phyloP scores from a whole-genome alignment of 1,284 basidiomycete species.

The Puccinia horiana region DNA sequence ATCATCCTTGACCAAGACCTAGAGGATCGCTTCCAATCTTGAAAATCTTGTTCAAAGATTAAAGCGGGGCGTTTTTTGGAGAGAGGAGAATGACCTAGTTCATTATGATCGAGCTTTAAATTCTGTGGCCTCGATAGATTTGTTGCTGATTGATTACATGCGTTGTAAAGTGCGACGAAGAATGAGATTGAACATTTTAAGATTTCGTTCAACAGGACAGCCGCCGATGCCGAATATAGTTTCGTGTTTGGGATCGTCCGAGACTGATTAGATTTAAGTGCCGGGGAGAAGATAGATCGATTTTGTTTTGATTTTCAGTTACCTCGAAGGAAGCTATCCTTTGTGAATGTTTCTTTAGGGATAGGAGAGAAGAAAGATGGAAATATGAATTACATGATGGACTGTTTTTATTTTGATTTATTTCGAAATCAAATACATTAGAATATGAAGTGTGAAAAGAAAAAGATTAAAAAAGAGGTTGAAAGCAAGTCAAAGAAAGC shows the following conservation, averaged over 20 bases:
- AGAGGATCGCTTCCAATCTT: constrained; percentile 23
- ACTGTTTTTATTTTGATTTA: too few relatives aligned
- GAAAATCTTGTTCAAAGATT: constrained; percentile 26
- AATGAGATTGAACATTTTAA: constrained; percentile 86
- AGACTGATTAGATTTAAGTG: constrained; percentile 52
- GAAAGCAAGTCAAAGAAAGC: constrained; percentile 1
- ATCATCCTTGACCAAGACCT: constrained; percentile 24
- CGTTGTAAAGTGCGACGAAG: constrained; percentile 64
- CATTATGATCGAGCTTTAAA: background rate
- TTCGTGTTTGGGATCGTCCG: constrained; percentile 55
- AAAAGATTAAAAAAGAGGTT: constrained; percentile 1
- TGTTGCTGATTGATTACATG: constrained; percentile 3
- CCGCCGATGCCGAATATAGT: constrained; percentile 83
- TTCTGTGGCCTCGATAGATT: background rate
- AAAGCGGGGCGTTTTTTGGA: background rate
- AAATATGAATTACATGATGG: constrained; percentile 28
- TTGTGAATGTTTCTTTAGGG: background rate
- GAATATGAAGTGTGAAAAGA: background rate
- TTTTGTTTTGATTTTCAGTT: background rate
- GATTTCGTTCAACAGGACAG: constrained; percentile 88
- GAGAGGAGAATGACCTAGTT: background rate
- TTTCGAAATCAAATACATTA: background rate
- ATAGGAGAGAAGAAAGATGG: background rate
- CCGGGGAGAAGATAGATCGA: background rate
- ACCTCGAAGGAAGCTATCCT: background rate